Evolutionary conservation across 164 flowering plant genomes (phyloP).

Genomic region (Litsea cubeba): DNA sequence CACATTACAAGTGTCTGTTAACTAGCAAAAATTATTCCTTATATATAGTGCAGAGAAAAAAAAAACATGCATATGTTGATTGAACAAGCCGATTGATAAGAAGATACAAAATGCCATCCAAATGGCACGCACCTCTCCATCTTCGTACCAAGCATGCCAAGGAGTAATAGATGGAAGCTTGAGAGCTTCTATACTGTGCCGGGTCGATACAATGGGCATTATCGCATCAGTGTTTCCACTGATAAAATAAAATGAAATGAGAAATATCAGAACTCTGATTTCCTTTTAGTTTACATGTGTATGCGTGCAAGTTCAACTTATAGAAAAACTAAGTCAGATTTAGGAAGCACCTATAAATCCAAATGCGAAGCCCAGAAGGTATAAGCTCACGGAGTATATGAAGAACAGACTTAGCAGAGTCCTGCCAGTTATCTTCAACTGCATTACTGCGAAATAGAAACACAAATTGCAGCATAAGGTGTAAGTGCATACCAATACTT

Average conservation of each 20-base stretch:
- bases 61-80: background rate
- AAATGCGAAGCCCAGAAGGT: slow-evolving; percentile 69
- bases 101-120: background rate
- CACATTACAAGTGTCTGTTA: background rate
- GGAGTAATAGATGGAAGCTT: slow-evolving; percentile 66
- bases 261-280: background rate
- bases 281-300: background rate
- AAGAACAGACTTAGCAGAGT: slow-evolving; percentile 66
- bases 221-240: slow-evolving; percentile 98
- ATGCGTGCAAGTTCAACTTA: background rate
- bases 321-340: background rate
- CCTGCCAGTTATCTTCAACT: slow-evolving; percentile 67
- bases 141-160: slow-evolving; percentile 94
- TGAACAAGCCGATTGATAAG: background rate
- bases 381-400: slow-evolving; percentile 72
- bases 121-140: slow-evolving; percentile 63
- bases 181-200: slow-evolving; percentile 81
- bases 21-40: background rate
- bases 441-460: slow-evolving; percentile 43
- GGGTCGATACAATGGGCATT: slow-evolving; percentile 84
- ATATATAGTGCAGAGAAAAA: background rate
- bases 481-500: background rate
- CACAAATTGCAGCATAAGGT: background rate
- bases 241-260: slow-evolving; percentile 16
- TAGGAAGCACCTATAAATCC: slow-evolving; percentile 81